Percentiles rank a stretch among this genome's conserved stretches.
phyloP scores from a whole-genome alignment of 352 stramenopile species.

The Phytophthora hibernalis region DNA sequence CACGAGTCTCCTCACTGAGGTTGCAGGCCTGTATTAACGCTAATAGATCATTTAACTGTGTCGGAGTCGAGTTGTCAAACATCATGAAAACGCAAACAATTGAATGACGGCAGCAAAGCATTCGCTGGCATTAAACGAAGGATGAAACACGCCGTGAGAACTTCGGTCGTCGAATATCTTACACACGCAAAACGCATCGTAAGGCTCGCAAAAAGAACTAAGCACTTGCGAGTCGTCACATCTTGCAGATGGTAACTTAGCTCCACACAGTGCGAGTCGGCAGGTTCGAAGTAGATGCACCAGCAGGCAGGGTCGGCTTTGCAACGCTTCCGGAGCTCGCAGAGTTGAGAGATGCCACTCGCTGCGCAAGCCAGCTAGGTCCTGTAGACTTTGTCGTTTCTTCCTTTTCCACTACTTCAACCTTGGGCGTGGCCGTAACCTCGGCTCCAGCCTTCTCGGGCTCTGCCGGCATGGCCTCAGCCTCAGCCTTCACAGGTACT shows the following conservation, averaged over 20 bases:
- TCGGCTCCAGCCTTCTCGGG: slow-evolving; percentile 21
- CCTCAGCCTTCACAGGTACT: slow-evolving; percentile 16
- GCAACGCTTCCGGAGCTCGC: slow-evolving; percentile 20
- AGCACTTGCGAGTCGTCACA: slow-evolving; percentile 11
- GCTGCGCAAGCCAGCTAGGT: slow-evolving; percentile 36
- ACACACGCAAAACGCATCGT: slow-evolving; percentile 38
- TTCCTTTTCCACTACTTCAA: slow-evolving; percentile 28
- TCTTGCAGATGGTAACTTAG: slow-evolving; percentile 36
- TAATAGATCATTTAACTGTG: slow-evolving; percentile 21
- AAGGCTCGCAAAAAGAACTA: slow-evolving; percentile 10
- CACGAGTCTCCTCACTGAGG: slow-evolving; percentile 55
- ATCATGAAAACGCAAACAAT: slow-evolving; percentile 1
- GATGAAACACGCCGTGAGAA: slow-evolving; percentile 21
- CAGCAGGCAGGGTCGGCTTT: slow-evolving; percentile 34
- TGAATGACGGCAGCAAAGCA: slow-evolving; percentile 23
- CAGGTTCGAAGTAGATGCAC: slow-evolving; percentile 38
- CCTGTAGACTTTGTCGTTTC: slow-evolving; percentile 26
- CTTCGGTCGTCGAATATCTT: slow-evolving; percentile 41
- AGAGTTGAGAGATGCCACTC: slow-evolving; percentile 38
- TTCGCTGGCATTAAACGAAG: slow-evolving; percentile 27
- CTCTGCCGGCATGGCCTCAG: slow-evolving; percentile 17
- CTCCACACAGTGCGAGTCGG: slow-evolving; percentile 68
- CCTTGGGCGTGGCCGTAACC: slow-evolving; percentile 11
- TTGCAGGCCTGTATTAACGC: slow-evolving; percentile 36
- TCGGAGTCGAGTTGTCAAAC: slow-evolving; percentile 7